These are phyloP conservation scores for Byssochlamys sp. DNA, from an alignment of 2,329 filamentous ascomycete genomes.

Conservation along the genomic window DNA sequence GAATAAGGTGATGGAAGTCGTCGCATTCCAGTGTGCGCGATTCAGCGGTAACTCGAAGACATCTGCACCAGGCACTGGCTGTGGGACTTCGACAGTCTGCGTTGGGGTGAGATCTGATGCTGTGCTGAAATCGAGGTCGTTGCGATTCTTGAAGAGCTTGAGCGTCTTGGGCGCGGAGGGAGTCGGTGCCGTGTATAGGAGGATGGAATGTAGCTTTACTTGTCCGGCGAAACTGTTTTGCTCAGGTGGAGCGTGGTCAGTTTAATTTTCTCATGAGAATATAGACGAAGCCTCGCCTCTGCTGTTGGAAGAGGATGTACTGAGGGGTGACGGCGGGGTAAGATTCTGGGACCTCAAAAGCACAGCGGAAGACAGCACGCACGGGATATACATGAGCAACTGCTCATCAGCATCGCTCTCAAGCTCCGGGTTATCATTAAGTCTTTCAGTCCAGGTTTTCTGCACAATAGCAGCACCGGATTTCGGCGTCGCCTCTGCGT, in stretches of 20 bases:
- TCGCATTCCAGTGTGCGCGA: conserved; percentile 77
- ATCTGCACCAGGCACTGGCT: conserved; percentile 50
- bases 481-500: conserved; percentile 49
- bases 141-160: conserved; percentile 77
- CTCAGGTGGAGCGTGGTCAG: background rate
- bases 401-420: conserved; percentile 85
- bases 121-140: conserved; percentile 73
- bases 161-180: conserved; percentile 67
- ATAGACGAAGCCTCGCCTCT: conserved; percentile 5
- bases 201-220: conserved; percentile 80
- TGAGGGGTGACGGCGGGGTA: conserved; percentile 3
- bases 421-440: conserved; percentile 63
- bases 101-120: conserved; percentile 61
- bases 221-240: conserved; percentile 75
- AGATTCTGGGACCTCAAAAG: background rate
- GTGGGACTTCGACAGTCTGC: conserved; percentile 67
- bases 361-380: conserved; percentile 28
- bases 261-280: background rate
- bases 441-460: conserved; percentile 82
- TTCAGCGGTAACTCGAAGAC: conserved; percentile 81
- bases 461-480: conserved; percentile 67
- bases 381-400: conserved; percentile 86
- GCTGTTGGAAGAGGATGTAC: conserved; percentile 11
- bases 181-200: conserved; percentile 68
- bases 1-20: conserved; percentile 74